Evolutionary conservation across 176 grass and related monocot species (phyloP).

Genomic region (Phoenix dactylifera): DNA sequence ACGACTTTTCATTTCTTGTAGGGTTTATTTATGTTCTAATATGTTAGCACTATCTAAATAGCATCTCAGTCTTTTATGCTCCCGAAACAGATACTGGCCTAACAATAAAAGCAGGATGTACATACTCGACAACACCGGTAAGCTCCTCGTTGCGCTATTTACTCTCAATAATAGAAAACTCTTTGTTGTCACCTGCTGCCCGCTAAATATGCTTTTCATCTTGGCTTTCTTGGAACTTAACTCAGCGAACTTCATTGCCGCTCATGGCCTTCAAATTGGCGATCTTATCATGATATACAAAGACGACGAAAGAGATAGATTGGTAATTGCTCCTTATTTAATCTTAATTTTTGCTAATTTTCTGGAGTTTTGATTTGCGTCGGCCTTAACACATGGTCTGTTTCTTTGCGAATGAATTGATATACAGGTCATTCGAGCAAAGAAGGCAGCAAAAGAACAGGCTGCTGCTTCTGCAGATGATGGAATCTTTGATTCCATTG

Average conservation of each 20-base stretch:
- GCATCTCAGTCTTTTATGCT: no score
- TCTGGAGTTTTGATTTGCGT: neutral
- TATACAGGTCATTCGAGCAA: conserved; percentile 71
- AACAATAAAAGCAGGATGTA: conserved; percentile 99
- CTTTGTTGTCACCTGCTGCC: neutral
- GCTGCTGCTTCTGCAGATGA: conserved; percentile 27
- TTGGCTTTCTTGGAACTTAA: neutral
- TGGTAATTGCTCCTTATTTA: conserved; percentile 28
- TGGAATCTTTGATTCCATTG: conserved; percentile 72
- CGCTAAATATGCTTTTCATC: conserved; percentile 12
- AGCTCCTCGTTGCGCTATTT: conserved; percentile 4
- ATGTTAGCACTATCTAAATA: no score
- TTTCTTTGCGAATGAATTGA: neutral
- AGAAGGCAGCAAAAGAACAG: conserved; percentile 38
- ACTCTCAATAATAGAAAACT: neutral
- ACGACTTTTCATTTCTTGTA: no score
- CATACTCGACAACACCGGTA: conserved; percentile 89
- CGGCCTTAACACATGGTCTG: neutral
- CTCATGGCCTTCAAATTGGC: conserved; percentile 65
- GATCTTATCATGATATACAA: conserved; percentile 94
- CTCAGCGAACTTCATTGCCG: conserved; percentile 61
- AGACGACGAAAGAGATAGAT: conserved; percentile 56
- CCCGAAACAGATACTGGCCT: conserved; percentile 66
- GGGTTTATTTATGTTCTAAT: no score
- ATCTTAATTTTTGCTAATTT: neutral